Evolutionary conservation across 2,329 filamentous ascomycete species (phyloP).

Genomic region (Aspergillus japonicus): DNA sequence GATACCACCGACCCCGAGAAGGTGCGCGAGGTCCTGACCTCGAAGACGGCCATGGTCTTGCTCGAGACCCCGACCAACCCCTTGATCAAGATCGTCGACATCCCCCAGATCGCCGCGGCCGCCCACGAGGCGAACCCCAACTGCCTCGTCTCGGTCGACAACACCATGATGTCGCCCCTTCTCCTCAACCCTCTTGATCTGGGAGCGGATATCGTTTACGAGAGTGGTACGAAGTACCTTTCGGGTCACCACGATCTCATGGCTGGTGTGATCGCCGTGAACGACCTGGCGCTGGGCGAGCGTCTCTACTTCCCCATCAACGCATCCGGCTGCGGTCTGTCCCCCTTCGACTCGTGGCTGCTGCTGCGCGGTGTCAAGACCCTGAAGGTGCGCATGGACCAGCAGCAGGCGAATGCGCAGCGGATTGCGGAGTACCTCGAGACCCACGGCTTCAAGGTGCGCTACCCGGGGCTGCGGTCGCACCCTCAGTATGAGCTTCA

Average conservation of each 20-base stretch:
- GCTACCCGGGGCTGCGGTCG: conserved; percentile 89
- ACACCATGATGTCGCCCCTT: conserved; percentile 97
- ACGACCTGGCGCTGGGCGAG: conserved; percentile 76
- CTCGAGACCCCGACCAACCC: conserved; percentile 97
- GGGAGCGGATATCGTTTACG: conserved; percentile 93
- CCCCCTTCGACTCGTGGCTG: conserved; percentile 93
- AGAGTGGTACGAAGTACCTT: conserved; percentile 96
- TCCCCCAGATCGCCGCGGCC: conserved; percentile 72
- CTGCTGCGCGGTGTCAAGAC: conserved; percentile 96
- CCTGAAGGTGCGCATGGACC: conserved; percentile 95
- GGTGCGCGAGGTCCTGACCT: conserved; percentile 66
- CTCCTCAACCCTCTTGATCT: conserved; percentile 91
- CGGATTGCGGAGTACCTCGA: conserved; percentile 91
- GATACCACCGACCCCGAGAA: conserved; percentile 80
- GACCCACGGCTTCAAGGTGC: conserved; percentile 84
- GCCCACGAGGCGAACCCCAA: conserved; percentile 75
- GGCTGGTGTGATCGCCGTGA: conserved; percentile 93
- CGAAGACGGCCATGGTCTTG: conserved; percentile 91
- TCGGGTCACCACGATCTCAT: conserved; percentile 98
- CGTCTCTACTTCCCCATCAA: conserved; percentile 97
- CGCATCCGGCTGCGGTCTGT: conserved; percentile 86
- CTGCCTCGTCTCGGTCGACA: conserved; percentile 88
- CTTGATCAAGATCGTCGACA: conserved; percentile 95
- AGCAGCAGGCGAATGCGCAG: conserved; percentile 91
- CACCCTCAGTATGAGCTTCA: conserved; percentile 97